Conservation (phyloP, 805 yeast genomes). For the Monosporozyma aerobia region DNA sequence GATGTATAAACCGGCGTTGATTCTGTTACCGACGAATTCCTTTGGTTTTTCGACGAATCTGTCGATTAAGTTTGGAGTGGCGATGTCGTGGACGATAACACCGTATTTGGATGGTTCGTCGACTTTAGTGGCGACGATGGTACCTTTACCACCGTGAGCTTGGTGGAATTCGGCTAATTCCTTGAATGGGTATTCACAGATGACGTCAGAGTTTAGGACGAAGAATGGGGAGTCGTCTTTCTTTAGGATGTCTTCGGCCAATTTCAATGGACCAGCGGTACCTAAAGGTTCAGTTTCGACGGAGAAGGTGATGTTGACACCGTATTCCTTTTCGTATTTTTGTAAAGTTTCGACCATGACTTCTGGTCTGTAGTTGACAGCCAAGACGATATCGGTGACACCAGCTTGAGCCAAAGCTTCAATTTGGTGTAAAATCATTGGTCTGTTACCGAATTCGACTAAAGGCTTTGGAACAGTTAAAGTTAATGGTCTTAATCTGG, state of each 20-base stretch:
- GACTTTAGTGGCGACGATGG: constrained; percentile 98
- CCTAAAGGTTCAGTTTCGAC: constrained; percentile 99
- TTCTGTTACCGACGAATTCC: constrained; percentile 98
- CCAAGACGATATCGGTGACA: constrained; percentile 95
- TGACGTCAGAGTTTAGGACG: constrained; percentile 95
- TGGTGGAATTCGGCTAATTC: constrained; percentile 90
- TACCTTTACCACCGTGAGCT: constrained; percentile 95
- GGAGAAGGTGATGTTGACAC: constrained; percentile 90
- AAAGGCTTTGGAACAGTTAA: constrained; percentile 91
- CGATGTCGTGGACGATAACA: constrained; percentile 96
- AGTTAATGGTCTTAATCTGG: constrained; percentile 98
- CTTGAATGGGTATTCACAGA: constrained; percentile 95
- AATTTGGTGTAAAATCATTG: constrained; percentile 97
- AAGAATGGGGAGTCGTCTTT: constrained; percentile 96
- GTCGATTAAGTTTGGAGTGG: constrained; percentile 90
- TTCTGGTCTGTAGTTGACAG: constrained; percentile 99
- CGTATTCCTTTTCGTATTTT: constrained; percentile 90
- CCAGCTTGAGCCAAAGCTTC: constrained; percentile 98
- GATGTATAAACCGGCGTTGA: constrained; percentile 97
- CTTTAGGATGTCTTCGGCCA: constrained; percentile 87
- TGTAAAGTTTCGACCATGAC: constrained; percentile 94
- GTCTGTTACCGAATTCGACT: constrained; percentile 97
- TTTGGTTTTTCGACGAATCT: constrained; percentile 99
- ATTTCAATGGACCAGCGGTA: constrained; percentile 97
- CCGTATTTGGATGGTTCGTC: constrained; percentile 99